phyloP scores from a whole-genome alignment of 805 yeast species.

The Lachancea thermotolerans region DNA sequence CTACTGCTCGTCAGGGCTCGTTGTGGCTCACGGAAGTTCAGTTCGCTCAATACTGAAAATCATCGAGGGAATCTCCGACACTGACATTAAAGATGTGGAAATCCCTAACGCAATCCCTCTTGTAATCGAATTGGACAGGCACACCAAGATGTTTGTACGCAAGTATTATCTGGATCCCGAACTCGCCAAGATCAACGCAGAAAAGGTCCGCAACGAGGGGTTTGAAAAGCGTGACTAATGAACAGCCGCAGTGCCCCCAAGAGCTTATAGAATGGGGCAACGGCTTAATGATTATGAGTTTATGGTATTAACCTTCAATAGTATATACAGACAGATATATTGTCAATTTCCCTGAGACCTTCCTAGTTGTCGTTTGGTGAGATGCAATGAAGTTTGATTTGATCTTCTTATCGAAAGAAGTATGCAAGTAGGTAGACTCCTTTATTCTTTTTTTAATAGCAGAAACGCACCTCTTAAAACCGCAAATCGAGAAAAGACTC shows the following conservation, averaged over 20 bases:
- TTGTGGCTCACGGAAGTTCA: slow-evolving; percentile 79
- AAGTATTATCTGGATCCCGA: slow-evolving; percentile 73
- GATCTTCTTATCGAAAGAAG: background rate
- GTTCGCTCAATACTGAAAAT: slow-evolving; percentile 69
- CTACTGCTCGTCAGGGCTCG: slow-evolving; percentile 43
- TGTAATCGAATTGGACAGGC: slow-evolving; percentile 54
- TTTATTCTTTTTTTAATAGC: background rate
- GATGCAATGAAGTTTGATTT: background rate
- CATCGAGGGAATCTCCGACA: slow-evolving; percentile 57
- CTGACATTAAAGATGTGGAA: slow-evolving; percentile 64
- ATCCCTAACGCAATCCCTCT: slow-evolving; percentile 83
- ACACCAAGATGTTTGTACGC: slow-evolving; percentile 39
- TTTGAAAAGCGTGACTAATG: slow-evolving; percentile 24
- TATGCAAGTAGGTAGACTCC: background rate
- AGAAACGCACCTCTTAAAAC: background rate
- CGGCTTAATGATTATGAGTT: background rate
- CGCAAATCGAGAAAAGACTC: no score
- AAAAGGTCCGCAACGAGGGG: slow-evolving; percentile 75
- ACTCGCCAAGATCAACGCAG: slow-evolving; percentile 71
- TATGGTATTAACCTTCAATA: background rate
- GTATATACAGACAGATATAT: slow-evolving; percentile 4
- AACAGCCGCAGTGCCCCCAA: background rate
- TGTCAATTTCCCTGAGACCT: background rate
- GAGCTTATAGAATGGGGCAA: background rate
- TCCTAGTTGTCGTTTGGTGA: background rate